Evolutionary conservation across 169 alveolate genomes (phyloP).

Genomic region (Plasmodium billcollinsi): DNA sequence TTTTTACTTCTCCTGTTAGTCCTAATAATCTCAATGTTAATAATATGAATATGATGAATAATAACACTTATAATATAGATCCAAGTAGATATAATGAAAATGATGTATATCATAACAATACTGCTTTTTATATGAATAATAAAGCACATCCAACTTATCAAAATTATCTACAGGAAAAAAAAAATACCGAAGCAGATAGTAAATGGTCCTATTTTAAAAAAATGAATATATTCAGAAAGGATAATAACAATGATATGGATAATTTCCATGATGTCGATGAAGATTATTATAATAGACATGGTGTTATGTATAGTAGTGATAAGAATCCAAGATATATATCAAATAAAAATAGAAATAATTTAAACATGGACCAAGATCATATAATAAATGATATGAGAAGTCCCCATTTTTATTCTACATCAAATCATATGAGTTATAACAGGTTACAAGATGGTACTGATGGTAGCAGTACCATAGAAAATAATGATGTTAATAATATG

Average conservation of each 20-base stretch:
- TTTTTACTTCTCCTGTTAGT: conserved; percentile 46
- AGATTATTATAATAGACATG: not conserved
- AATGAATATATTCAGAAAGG: conserved; percentile 47
- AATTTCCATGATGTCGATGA: conserved; percentile 31
- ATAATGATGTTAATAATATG: conserved; percentile 23
- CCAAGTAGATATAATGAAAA: conserved; percentile 17
- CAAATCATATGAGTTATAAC: conserved; percentile 35
- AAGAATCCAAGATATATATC: conserved; percentile 8
- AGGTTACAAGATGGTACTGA: conserved; percentile 37
- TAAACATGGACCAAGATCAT: conserved; percentile 36
- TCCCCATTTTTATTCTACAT: conserved; percentile 26
- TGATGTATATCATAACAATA: conserved; percentile 6
- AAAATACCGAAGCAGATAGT: conserved; percentile 34
- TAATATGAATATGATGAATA: not conserved
- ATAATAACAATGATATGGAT: conserved; percentile 19
- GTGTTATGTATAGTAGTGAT: conserved; percentile 15
- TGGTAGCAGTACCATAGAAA: conserved; percentile 10
- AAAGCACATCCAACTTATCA: not conserved
- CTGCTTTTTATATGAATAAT: conserved; percentile 30
- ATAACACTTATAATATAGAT: not conserved
- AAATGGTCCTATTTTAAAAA: conserved; percentile 65
- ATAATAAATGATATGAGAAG: conserved; percentile 44
- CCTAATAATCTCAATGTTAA: not conserved
- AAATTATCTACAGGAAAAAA: conserved; percentile 8
- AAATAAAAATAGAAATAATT: conserved; percentile 21